Evolutionary conservation across 352 stramenopile genomes (phyloP), one percentile per base, ranked within the genome.

Genomic region (Phytophthora podocarpi): DNA sequence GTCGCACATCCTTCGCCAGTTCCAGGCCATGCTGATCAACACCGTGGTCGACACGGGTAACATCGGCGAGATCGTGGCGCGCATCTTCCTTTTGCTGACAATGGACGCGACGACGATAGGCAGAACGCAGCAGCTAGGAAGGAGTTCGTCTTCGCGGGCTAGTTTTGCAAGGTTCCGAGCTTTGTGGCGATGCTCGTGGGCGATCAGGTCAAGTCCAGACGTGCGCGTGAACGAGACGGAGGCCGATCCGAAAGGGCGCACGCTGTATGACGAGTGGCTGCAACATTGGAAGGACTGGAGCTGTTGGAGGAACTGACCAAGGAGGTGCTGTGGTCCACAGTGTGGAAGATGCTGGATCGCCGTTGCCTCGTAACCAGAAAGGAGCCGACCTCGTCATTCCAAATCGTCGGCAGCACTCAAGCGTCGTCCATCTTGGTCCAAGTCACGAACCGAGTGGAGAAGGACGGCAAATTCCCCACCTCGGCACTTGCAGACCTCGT

Each of bases 101-200:
- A 55, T 55, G 47, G 47, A 55, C 24, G 47, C 32, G 21, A 18
- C 15, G 4, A 18, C n/a, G 1, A 28, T 40, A 4, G 12, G 27
- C 24, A 4, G 8, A 11, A 12, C 8, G 11, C 18, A 46, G 11
- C 18, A 24, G 39, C 20, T 9, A 48, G 20, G 20, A 2, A 3
- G 16, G 2, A 24, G 13, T 35, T 31, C 13, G 13, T 23, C 21
- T 48, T 48, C 26, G 20, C 41, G 7, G 41, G 41, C 4, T 1
- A 20, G 11, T 34, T 48, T 35, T 31, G 23, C 7, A 4, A 20
- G 8, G 15, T 48, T 16, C 0, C 5, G 41, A 21, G n/a, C 11
- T 55, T 55, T 20, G 2, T 55, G 15, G 18, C n/a, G 16, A 21
- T 34, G 23, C 32, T 55, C 9, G 46, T 55, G 21, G 47, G 15